Evolutionary conservation across 306 rosid species (phyloP).

Genomic region (Inga leiocalycina): DNA sequence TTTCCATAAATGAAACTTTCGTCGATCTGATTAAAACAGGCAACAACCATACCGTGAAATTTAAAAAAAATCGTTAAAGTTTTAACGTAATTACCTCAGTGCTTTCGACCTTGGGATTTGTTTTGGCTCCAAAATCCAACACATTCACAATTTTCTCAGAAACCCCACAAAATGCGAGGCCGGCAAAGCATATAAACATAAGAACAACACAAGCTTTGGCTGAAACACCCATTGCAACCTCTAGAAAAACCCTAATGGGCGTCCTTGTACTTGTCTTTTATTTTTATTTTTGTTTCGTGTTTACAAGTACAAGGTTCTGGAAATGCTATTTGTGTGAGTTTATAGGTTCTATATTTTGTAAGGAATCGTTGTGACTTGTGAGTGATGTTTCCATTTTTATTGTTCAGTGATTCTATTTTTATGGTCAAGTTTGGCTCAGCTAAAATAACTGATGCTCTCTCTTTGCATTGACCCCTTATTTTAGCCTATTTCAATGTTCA

Average conservation of each 20-base stretch:
- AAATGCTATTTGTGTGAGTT: slow-evolving; percentile 7
- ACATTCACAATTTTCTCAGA: slow-evolving; percentile 41
- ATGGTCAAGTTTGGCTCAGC: background rate
- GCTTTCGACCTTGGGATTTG: slow-evolving; percentile 42
- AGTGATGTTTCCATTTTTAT: background rate
- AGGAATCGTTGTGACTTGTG: background rate
- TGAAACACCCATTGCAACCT: slow-evolving; percentile 37
- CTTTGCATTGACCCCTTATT: background rate
- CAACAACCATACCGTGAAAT: background rate
- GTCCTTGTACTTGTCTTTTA: background rate
- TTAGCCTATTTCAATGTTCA: background rate
- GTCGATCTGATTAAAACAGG: background rate
- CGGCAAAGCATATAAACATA: background rate
- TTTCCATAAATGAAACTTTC: background rate
- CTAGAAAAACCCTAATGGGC: background rate
- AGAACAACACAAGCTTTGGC: slow-evolving; percentile 4
- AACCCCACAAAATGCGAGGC: background rate
- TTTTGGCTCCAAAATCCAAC: slow-evolving; percentile 46
- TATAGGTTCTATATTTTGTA: background rate
- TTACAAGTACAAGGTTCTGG: slow-evolving; percentile 18
- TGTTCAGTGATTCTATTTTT: background rate
- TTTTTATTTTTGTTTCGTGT: background rate
- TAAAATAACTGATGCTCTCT: background rate
- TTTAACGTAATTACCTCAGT: background rate
- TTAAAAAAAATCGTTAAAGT: background rate